A percentile compares a stretch with the other conserved stretches of the same genome.
These are phyloP conservation scores for Phycomyces blakesleeanus DNA, from an alignment of 192 early-diverging fungal genomes.

Conservation along the genomic window DNA sequence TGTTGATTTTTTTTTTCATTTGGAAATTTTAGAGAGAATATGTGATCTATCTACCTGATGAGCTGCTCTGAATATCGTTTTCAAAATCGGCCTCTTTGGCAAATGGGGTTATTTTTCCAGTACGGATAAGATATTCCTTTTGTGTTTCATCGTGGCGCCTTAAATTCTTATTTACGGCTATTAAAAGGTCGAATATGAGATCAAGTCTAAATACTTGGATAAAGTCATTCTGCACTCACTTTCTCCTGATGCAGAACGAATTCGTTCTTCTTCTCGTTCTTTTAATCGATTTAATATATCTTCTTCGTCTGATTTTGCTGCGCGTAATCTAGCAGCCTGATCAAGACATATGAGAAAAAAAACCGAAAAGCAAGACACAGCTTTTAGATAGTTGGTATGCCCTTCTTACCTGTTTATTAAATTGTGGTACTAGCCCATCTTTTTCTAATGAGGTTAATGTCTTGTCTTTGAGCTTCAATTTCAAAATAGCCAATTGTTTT, in stretches of 20 bases:
- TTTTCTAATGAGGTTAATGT: conserved; percentile 13
- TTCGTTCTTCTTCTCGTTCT: conserved; percentile 10
- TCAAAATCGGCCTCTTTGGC: conserved; percentile 27
- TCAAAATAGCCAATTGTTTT: conserved; percentile 30
- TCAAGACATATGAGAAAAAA: conserved; percentile 17
- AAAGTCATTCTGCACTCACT: neutral
- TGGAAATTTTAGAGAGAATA: neutral
- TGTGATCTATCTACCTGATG: neutral
- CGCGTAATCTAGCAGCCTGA: conserved; percentile 3
- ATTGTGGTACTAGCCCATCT: conserved; percentile 25
- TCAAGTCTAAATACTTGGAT: neutral
- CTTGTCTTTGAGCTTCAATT: conserved; percentile 36
- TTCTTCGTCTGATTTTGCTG: conserved; percentile 26
- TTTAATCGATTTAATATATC: conserved; percentile 30
- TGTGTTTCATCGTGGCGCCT: conserved; percentile 45
- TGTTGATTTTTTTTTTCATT: too few relatives aligned
- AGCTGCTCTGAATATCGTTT: neutral
- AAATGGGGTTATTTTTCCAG: conserved; percentile 67
- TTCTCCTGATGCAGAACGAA: neutral
- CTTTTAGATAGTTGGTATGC: too few relatives aligned
- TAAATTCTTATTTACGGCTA: conserved; percentile 9
- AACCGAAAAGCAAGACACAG: neutral
- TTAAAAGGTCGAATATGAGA: conserved; percentile 13
- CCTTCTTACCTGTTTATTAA: conserved; percentile 37
- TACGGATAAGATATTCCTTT: conserved; percentile 63